phyloP scores from a whole-genome alignment of 805 yeast species.

The Candida maesae region DNA sequence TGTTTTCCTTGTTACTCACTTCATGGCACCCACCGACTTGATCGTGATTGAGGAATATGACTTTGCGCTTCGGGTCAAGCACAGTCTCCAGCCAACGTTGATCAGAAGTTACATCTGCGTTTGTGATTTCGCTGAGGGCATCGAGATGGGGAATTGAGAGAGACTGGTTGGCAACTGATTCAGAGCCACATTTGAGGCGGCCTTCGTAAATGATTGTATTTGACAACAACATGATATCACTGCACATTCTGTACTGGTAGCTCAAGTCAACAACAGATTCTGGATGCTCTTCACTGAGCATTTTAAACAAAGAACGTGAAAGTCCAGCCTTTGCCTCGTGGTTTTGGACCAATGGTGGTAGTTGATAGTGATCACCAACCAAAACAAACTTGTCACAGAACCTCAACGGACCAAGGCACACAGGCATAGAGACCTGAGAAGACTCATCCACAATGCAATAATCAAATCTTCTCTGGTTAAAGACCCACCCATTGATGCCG shows the following conservation, averaged over 20 bases:
- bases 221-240: constrained; percentile 79
- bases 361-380: constrained; percentile 95
- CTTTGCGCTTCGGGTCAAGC: constrained; percentile 53
- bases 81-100: constrained; percentile 54
- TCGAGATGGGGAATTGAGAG: constrained; percentile 44
- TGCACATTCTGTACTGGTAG: constrained; percentile 89
- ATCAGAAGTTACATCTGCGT: not conserved
- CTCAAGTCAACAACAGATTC: constrained; percentile 70
- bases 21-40: constrained; percentile 52
- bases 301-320: constrained; percentile 71
- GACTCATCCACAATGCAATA: constrained; percentile 97
- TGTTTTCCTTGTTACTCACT: constrained; percentile 54
- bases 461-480: constrained; percentile 63
- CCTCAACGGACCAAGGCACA: constrained; percentile 83
- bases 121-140: constrained; percentile 7
- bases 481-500: constrained; percentile 63
- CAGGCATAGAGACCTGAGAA: constrained; percentile 89
- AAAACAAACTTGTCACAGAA: constrained; percentile 75
- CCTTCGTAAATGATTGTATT: constrained; percentile 77
- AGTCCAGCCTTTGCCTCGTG: constrained; percentile 59
- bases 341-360: constrained; percentile 81
- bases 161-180: constrained; percentile 53
- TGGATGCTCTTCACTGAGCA: constrained; percentile 70
- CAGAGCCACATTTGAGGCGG: constrained; percentile 70
- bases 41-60: constrained; percentile 81